Evolutionary conservation across 139 green algal species (phyloP).

Genomic region (Diplosphaera chodatii): DNA sequence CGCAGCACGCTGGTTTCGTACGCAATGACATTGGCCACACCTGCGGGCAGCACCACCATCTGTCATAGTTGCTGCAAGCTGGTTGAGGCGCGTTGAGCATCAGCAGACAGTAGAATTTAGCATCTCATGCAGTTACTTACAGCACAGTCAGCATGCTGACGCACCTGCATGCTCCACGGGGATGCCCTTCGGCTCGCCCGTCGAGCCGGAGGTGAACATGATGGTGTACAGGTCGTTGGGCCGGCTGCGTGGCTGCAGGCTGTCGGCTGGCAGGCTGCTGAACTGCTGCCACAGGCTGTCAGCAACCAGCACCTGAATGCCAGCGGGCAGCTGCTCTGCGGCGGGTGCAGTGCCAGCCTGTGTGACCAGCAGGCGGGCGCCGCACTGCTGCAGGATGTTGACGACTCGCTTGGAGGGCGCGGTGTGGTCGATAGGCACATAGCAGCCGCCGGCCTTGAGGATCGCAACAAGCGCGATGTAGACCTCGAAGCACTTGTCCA

Average conservation of each 20-base stretch:
- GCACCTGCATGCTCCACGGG: constrained; percentile 20
- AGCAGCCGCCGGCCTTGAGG: constrained; percentile 30
- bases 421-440: constrained; percentile 37
- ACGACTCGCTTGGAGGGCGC: constrained; percentile 38
- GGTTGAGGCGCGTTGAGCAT: too few relatives aligned
- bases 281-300: neutral
- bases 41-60: constrained; percentile 20
- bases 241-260: neutral
- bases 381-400: constrained; percentile 26
- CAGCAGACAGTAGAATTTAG: too few relatives aligned
- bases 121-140: too few relatives aligned
- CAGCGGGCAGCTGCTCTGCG: neutral
- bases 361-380: constrained; percentile 1
- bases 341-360: neutral
- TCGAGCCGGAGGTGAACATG: constrained; percentile 60
- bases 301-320: neutral
- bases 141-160: too few relatives aligned
- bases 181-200: constrained; percentile 53
- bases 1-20: neutral
- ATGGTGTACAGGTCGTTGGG: constrained; percentile 36
- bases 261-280: neutral
- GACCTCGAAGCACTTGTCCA: constrained; percentile 39
- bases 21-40: neutral
- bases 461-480: constrained; percentile 18
- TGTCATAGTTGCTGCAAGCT: too few relatives aligned